Base-by-base conservation (phyloP, 2,329 filamentous ascomycete genomes). In the Hysterium pulicare region DNA sequence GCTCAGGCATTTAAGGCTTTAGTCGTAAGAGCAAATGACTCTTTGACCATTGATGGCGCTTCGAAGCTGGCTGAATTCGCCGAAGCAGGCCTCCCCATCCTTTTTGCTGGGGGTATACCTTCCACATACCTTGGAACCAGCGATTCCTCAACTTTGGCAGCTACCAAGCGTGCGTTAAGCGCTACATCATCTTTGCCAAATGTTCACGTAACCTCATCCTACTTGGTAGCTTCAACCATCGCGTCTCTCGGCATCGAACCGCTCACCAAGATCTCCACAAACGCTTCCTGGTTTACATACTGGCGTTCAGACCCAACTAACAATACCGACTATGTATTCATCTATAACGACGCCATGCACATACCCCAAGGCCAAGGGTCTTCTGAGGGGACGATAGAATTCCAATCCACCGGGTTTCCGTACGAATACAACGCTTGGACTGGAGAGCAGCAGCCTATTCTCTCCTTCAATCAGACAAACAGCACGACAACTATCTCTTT, bases 361-460 rank as follows among this genome's bases (percentile, higher is more conserved):
- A 15, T 28, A 11, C 21, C 41, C 2, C 41, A 35, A 40, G 47
- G 47, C 4, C 13, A 30, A 19, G 44, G 41, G 13, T 26, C 33
- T 2, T 49, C 47, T 9, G 34, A 38, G n/a, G 46, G 46, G 5
- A 41, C 31, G 10, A 41, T 49, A 17, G 40, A 46, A 17, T 49
- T 49, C 22, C 48, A 49, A 16, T 49, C 51, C 1, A 45, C 37
- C 5, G 49, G 45, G 38, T 46, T 45, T 5, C 71, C 71, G 3
- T 70, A 66, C 45, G 22, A 57, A 26, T 67, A 67, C 38, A 59
- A 76, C 50, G 67, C 70, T 4, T 76, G 71, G 69, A 71, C 69
- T 2, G 73, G 72, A 9, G 52, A 57, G 9, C 41, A 56, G 21
- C 58, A 38, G 3, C 63, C 63, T 0, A 48, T 72, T 19, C 28